Base-by-base conservation (phyloP, 2,329 filamentous ascomycete species). In the Davidsoniella neocaledoniae region DNA sequence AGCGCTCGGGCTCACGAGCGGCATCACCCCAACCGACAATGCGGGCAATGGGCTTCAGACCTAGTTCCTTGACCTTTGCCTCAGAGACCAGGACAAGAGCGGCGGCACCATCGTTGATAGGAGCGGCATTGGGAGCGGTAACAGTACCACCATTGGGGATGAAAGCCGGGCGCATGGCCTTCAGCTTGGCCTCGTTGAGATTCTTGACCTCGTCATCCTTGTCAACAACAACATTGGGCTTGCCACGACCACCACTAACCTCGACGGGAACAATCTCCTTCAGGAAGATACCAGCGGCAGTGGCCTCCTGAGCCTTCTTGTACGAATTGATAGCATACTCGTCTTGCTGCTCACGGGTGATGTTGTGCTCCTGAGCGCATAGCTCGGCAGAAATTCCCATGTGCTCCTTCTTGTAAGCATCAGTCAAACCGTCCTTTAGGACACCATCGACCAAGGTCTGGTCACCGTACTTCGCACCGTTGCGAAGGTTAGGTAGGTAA, bases 1-100 rank as follows among this genome's bases (percentile, higher is more conserved):
- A 98, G 65, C 91, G 91, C 70, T 82, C 84, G 39, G 91, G 90
- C 62, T 85, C 79, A 57, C 93, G 81, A 55, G 83, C 91, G 52
- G 91, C 90, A 62, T 98, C 91, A 59, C 81, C 91, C 91, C 91
- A 98, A 60, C 91, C 91, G 54, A 91, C 81, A 61, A 98, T 96
- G 76, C 93, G 94, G 62, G 86, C 91, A 55, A 98, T 74, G 51
- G 91, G 91, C 68, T 84, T 95, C 56, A 96, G 73, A 61, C 80
- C 80, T 57, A 95, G 81, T 68, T 91, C 81, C 73, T 94, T 88
- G 61, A 98, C 73, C 69, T 93, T 94, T 53, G 82, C 82, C 71
- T 95, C 90, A 40, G 88, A 95, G 58, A 93, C 86, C 56, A 98
- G 82, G 53, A 98, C 85, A 54, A 96, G 71, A 53, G 91, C 91